phyloP scores from a whole-genome alignment of 2,329 filamentous ascomycete genomes.

The Xylariaceae sp. region DNA sequence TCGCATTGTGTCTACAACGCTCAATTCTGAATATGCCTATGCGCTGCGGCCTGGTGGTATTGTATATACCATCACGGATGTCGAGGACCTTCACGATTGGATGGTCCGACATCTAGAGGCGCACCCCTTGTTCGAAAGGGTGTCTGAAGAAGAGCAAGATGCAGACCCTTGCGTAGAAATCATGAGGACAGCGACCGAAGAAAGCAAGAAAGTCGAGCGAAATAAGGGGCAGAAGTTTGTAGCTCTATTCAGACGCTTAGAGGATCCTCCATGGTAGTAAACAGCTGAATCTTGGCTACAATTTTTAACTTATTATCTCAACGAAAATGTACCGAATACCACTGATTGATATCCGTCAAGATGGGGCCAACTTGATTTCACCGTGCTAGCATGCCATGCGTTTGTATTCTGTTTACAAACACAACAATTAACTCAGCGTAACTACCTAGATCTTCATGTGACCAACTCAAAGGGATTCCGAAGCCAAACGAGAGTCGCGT shows the following conservation, averaged over 20 bases:
- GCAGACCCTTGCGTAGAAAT: slow-evolving; percentile 64
- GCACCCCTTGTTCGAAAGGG: slow-evolving; percentile 72
- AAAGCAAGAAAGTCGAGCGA: slow-evolving; percentile 91
- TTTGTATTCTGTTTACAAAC: too few species aligned
- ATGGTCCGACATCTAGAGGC: slow-evolving; percentile 81
- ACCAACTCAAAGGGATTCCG: too few species aligned
- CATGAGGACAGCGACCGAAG: slow-evolving; percentile 84
- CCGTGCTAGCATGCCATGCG: too few species aligned
- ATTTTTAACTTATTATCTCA: too few species aligned
- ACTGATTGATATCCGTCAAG: too few species aligned
- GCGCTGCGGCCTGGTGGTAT: slow-evolving; percentile 76
- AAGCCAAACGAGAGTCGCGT: too few species aligned
- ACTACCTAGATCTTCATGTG: too few species aligned
- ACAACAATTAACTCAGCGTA: too few species aligned
- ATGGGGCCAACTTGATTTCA: too few species aligned
- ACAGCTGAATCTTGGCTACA: slow-evolving; percentile 2
- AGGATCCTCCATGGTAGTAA: slow-evolving; percentile 68
- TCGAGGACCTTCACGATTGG: slow-evolving; percentile 89
- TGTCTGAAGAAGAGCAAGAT: slow-evolving; percentile 62
- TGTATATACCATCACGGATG: slow-evolving; percentile 95
- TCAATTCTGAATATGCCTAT: slow-evolving; percentile 92
- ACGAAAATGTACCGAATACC: too few species aligned
- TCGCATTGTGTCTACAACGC: slow-evolving; percentile 79
- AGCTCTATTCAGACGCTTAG: slow-evolving; percentile 74
- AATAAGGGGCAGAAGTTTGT: slow-evolving; percentile 90